A percentile compares a stretch with the other conserved stretches of the same genome.
Evolutionary conservation across 176 grass and related monocot species (phyloP).

Genomic region (Alloteropsis semialata): DNA sequence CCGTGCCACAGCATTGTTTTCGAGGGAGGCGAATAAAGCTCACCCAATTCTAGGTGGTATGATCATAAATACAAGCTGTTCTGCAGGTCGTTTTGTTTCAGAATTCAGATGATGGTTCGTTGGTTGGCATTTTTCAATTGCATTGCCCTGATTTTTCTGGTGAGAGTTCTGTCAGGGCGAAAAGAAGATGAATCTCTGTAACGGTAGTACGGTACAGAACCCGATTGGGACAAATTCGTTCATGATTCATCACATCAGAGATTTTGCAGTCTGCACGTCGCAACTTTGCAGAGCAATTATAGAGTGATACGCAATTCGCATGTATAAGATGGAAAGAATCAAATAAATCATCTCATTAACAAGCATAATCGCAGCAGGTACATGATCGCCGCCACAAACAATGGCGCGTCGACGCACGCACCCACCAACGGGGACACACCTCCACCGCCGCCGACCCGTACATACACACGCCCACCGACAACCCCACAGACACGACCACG

Average conservation of each 20-base stretch:
- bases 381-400: slow-evolving; percentile 29
- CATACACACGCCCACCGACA: slow-evolving; percentile 22
- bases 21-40: not conserved
- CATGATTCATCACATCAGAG: too few species aligned
- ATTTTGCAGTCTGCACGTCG: not conserved
- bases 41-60: not conserved
- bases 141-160: not conserved
- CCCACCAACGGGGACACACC: not conserved
- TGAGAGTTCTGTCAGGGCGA: not conserved
- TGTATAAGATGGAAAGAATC: slow-evolving; percentile 36
- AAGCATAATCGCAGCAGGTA: slow-evolving; percentile 14
- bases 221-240: too few species aligned
- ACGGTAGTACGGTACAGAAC: too few species aligned
- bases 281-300: not conserved
- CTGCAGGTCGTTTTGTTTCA: too few species aligned
- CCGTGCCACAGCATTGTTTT: not conserved
- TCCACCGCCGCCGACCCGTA: slow-evolving; percentile 32
- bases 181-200: too few species aligned
- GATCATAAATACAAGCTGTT: not conserved
- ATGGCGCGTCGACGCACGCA: slow-evolving; percentile 32
- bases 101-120: not conserved
- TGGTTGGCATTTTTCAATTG: not conserved
- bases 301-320: not conserved
- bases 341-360: slow-evolving; percentile 58
- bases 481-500: not conserved